Base-by-base conservation (phyloP, 2,329 filamentous ascomycete species). In the Fusarium miscanthi region DNA sequence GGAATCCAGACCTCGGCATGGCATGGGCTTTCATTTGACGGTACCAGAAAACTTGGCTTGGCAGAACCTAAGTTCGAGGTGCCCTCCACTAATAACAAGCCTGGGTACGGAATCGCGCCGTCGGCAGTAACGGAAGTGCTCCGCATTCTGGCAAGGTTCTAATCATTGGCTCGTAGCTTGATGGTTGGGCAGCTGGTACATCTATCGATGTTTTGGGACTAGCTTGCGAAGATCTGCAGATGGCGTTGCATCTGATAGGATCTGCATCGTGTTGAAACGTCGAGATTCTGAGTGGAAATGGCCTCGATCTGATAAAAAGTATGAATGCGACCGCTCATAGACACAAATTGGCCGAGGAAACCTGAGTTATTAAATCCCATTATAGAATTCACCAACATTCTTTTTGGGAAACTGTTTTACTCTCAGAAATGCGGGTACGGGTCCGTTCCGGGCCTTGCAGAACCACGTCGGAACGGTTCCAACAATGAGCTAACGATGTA, bases 361-460 rank as follows among this genome's bases (percentile, higher is more conserved):
- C 6, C 1, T 1, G 0, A 9, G 9, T 2, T 8, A 6, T 9
- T 4, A 11, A 2, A 31, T 7, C 0, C 4, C 14, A 14, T n/a
- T 2, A 3, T 16, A 5, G 8, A 46, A 10, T 4, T 5, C 6
- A 3, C 2, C 13, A 7, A 7, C 17, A 8, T 0, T 30, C 30
- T 1, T 46, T 46, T 30, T 5, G 0, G 4, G 9, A 27, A n/a
- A 17, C 0, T 1, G 4, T 0, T 16, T 6, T 11, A 7, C 12
- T 5, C 12, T 23, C 6, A 14, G 5, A 1, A 9, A 16, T 8
- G 23, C 33, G 33, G 19, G 7, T 2, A 12, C 23, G 33, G 49
- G 33, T 38, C 49, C 33, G 23, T 53, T 40, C 49, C 49, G 49
- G 4, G 1, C 4, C 6, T n/a, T 25, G 23, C 23, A 21, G 23